Percentiles rank a stretch among this genome's conserved stretches.
phyloP scores from a whole-genome alignment of 345 rosid genomes.

The Salix arbutifolia region DNA sequence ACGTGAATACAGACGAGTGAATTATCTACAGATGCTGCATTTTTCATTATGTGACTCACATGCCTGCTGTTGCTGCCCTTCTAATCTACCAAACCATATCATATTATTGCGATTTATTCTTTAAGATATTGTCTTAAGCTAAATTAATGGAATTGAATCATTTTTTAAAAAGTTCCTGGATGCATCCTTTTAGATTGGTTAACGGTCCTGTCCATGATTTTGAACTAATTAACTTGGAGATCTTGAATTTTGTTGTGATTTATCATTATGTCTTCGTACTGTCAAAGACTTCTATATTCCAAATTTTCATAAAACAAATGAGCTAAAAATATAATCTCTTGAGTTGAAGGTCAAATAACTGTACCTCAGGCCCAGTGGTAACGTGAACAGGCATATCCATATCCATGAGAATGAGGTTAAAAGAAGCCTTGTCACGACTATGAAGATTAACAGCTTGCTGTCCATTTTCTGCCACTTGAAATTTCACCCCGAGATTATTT shows the following conservation, averaged over 20 bases:
- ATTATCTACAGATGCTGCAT: background rate
- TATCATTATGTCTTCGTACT: background rate
- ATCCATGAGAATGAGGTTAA: background rate
- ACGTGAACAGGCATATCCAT: background rate
- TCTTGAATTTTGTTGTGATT: background rate
- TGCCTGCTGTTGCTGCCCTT: background rate
- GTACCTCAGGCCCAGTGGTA: background rate
- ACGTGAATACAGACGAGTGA: background rate
- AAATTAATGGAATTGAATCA: too few relatives aligned
- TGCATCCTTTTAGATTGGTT: too few relatives aligned
- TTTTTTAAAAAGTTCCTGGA: too few relatives aligned
- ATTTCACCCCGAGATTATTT: background rate
- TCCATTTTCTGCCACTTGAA: background rate
- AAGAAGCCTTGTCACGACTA: background rate
- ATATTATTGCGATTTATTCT: background rate
- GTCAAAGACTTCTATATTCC: background rate
- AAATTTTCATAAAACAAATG: background rate
- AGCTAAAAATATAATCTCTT: background rate
- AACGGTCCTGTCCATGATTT: too few relatives aligned
- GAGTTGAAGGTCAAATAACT: background rate
- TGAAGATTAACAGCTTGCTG: background rate
- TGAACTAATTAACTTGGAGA: too few relatives aligned
- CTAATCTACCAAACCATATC: background rate
- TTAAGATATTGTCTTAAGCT: background rate
- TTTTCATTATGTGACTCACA: background rate